Conservation (phyloP, 805 yeast genomes). For the Starmerella vaccinii region DNA sequence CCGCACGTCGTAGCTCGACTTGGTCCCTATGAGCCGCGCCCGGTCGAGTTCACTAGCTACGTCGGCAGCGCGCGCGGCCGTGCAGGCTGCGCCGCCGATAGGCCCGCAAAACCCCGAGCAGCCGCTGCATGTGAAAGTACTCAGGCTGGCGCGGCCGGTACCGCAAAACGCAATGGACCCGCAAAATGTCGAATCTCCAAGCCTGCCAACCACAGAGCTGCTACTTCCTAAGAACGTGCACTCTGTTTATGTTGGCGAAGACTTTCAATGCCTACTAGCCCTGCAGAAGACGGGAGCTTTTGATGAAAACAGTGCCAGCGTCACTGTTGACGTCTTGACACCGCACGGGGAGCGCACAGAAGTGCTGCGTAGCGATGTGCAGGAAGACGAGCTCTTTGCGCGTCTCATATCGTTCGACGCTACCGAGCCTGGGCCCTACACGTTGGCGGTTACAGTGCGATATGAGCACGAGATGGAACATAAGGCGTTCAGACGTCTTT, state of each 20-base stretch:
- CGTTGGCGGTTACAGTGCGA: constrained; percentile 23
- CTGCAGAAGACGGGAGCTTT: constrained; percentile 8
- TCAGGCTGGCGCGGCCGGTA: constrained; percentile 28
- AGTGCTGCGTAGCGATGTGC: background rate
- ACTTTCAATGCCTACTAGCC: constrained; percentile 25
- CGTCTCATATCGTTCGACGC: constrained; percentile 21
- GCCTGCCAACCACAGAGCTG: constrained; percentile 19
- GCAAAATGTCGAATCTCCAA: constrained; percentile 19
- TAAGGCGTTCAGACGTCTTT: constrained; percentile 24
- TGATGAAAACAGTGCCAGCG: constrained; percentile 1
- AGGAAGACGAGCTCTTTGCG: background rate
- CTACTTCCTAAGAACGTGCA: constrained; percentile 27
- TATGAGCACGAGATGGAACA: constrained; percentile 19
- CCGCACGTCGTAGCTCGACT: constrained; percentile 6
- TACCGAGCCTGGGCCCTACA: constrained; percentile 26
- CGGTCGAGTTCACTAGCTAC: background rate
- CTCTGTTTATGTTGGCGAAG: constrained; percentile 30
- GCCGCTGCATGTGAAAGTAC: constrained; percentile 24
- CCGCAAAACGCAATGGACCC: constrained; percentile 20
- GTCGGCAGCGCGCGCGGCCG: background rate
- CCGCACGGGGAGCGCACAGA: constrained; percentile 7
- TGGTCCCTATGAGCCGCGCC: constrained; percentile 1
- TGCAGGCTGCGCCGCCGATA: background rate
- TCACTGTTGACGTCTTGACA: constrained; percentile 6
- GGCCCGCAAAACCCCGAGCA: background rate